phyloP scores from a whole-genome alignment of 371 early-diverging fungal genomes.

The Capniomyces stellatus region DNA sequence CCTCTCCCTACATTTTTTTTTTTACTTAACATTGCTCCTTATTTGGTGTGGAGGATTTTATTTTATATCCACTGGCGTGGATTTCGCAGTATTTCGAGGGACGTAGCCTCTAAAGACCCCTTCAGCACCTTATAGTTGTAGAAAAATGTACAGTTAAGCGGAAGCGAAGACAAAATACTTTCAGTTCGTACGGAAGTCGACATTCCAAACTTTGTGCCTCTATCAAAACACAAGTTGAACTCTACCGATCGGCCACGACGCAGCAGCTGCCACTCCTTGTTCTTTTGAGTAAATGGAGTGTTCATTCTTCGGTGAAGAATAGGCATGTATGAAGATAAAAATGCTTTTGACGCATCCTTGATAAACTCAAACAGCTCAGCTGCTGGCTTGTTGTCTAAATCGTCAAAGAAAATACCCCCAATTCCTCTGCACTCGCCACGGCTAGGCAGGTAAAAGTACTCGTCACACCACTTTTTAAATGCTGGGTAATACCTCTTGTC shows the following conservation, averaged over 20 bases:
- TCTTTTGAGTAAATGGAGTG: slow-evolving; percentile 38
- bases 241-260: slow-evolving; percentile 80
- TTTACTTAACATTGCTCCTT: too few species aligned
- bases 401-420: slow-evolving; percentile 81
- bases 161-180: slow-evolving; percentile 67
- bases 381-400: slow-evolving; percentile 44
- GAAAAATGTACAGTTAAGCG: slow-evolving; percentile 21
- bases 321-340: slow-evolving; percentile 56
- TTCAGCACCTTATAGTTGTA: neutral
- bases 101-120: neutral
- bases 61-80: slow-evolving; percentile 1
- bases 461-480: slow-evolving; percentile 73
- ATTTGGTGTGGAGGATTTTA: too few species aligned
- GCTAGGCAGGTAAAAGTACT: slow-evolving; percentile 57
- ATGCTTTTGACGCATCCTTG: slow-evolving; percentile 45
- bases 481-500: slow-evolving; percentile 44
- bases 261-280: slow-evolving; percentile 67
- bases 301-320: slow-evolving; percentile 46
- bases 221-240: slow-evolving; percentile 72
- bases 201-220: slow-evolving; percentile 79
- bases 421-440: slow-evolving; percentile 63
- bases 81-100: neutral
- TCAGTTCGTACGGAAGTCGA: slow-evolving; percentile 66
- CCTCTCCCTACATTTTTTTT: too few species aligned
- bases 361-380: slow-evolving; percentile 54